Percentiles rank a stretch among this genome's conserved stretches.
These are phyloP conservation scores for Penicillium thymicola DNA, from an alignment of 2,329 filamentous ascomycete genomes.

Conservation along the genomic window DNA sequence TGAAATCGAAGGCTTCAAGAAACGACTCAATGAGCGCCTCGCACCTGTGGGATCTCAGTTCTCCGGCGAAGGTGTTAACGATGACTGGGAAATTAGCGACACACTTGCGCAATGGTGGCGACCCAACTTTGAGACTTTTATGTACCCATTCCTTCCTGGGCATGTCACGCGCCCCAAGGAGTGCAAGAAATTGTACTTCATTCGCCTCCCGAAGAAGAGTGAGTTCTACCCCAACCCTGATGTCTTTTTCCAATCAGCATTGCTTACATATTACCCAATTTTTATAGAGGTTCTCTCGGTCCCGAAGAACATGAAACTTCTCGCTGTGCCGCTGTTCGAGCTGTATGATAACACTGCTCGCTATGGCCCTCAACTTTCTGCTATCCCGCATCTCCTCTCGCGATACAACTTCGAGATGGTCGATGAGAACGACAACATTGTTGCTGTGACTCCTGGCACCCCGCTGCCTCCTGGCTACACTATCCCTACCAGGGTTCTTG, in stretches of 20 bases:
- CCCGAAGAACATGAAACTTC: constrained; percentile 99
- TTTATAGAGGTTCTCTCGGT: constrained; percentile 82
- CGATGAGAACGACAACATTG: constrained; percentile 84
- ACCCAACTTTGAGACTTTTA: constrained; percentile 98
- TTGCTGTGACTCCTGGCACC: constrained; percentile 76
- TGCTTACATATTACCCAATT: background rate
- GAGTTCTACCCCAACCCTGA: constrained; percentile 36
- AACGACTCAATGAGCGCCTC: constrained; percentile 84
- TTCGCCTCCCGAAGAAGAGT: constrained; percentile 91
- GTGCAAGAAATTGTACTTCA: constrained; percentile 98
- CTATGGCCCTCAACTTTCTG: constrained; percentile 93
- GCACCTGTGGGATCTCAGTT: constrained; percentile 83
- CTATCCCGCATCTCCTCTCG: constrained; percentile 90
- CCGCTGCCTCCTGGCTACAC: constrained; percentile 57
- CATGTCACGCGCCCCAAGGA: constrained; percentile 97
- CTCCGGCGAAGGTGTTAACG: constrained; percentile 79
- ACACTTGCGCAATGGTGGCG: constrained; percentile 98
- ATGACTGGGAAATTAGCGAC: constrained; percentile 92
- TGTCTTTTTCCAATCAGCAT: too few species aligned
- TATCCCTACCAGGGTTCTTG: constrained; percentile 64
- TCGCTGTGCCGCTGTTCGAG: constrained; percentile 94
- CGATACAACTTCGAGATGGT: constrained; percentile 98
- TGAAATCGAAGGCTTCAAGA: constrained; percentile 92
- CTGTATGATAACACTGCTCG: constrained; percentile 95
- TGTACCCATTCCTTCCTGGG: constrained; percentile 97